Conservation (phyloP, 2,329 filamentous ascomycete species). For the Sphaceloma murrayae region DNA sequence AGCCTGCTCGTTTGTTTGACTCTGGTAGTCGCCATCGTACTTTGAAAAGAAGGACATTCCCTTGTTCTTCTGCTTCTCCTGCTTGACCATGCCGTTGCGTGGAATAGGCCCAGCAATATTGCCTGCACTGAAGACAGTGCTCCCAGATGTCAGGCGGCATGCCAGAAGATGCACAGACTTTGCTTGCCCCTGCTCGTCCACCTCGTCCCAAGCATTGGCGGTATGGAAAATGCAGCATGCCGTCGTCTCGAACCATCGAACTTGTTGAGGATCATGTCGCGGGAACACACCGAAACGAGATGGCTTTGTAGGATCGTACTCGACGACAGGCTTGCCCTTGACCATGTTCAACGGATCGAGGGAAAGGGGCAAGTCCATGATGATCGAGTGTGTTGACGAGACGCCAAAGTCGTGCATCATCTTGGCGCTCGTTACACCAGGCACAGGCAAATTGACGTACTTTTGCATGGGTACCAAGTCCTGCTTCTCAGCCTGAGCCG, state of each 20-base stretch:
- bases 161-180: slow-evolving; percentile 52
- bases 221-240: slow-evolving; percentile 64
- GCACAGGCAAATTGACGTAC: slow-evolving; percentile 47
- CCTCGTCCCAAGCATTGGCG: slow-evolving; percentile 58
- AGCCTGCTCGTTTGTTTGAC: slow-evolving; percentile 24
- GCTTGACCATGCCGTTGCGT: slow-evolving; percentile 23
- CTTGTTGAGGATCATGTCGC: slow-evolving; percentile 45
- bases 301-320: slow-evolving; percentile 47
- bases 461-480: slow-evolving; percentile 20
- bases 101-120: slow-evolving; percentile 49
- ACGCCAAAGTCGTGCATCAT: slow-evolving; percentile 73
- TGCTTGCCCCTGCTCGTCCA: slow-evolving; percentile 28
- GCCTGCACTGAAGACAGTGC: slow-evolving; percentile 55
- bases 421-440: slow-evolving; percentile 53
- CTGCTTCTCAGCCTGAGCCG: slow-evolving; percentile 22
- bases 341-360: slow-evolving; percentile 54
- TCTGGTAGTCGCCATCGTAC: slow-evolving; percentile 31
- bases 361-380: slow-evolving; percentile 59
- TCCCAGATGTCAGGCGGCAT: slow-evolving; percentile 57
- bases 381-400: slow-evolving; percentile 52
- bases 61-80: slow-evolving; percentile 22
- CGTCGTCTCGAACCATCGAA: slow-evolving; percentile 59
- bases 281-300: slow-evolving; percentile 62
- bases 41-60: slow-evolving; percentile 40
- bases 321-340: slow-evolving; percentile 47